Evolutionary conservation across 768 basidiomycete species (phyloP).

Genomic region (Lentinula guzmanii): DNA sequence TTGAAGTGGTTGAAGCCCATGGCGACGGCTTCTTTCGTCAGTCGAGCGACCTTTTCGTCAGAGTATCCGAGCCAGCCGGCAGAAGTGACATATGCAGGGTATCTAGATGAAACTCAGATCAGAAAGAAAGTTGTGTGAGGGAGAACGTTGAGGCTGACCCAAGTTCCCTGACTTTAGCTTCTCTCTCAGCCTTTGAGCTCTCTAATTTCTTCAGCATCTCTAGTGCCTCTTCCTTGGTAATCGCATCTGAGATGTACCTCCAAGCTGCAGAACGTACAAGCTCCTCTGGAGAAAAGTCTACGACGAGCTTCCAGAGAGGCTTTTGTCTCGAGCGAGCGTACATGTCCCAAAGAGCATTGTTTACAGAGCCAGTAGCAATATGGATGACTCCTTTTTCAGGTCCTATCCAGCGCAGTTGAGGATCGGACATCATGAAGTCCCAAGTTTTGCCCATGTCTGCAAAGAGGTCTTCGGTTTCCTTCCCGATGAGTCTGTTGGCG

Average conservation of each 20-base stretch:
- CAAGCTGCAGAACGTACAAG: conserved; percentile 73
- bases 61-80: conserved; percentile 92
- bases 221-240: conserved; percentile 88
- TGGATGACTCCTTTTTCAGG: conserved; percentile 96
- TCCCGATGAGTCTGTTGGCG: conserved; percentile 76
- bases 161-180: conserved; percentile 62
- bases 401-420: conserved; percentile 92
- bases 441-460: conserved; percentile 88
- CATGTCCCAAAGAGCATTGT: conserved; percentile 95
- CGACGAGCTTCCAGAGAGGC: conserved; percentile 91
- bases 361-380: conserved; percentile 81
- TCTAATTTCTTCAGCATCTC: conserved; percentile 74
- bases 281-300: conserved; percentile 86
- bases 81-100: conserved; percentile 92
- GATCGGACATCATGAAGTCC: conserved; percentile 82
- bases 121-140: background rate
- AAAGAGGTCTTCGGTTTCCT: conserved; percentile 77
- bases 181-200: conserved; percentile 71
- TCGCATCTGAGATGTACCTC: conserved; percentile 89
- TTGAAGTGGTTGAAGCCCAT: conserved; percentile 98
- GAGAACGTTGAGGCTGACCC: conserved; percentile 36
- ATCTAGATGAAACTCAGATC: conserved; percentile 32
- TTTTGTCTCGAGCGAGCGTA: conserved; percentile 74
- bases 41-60: conserved; percentile 83
- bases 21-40: conserved; percentile 81